Evolutionary conservation across 2,329 filamentous ascomycete species (phyloP), one percentile per base, ranked within the genome.

Genomic region (Bretziella fagacearum): DNA sequence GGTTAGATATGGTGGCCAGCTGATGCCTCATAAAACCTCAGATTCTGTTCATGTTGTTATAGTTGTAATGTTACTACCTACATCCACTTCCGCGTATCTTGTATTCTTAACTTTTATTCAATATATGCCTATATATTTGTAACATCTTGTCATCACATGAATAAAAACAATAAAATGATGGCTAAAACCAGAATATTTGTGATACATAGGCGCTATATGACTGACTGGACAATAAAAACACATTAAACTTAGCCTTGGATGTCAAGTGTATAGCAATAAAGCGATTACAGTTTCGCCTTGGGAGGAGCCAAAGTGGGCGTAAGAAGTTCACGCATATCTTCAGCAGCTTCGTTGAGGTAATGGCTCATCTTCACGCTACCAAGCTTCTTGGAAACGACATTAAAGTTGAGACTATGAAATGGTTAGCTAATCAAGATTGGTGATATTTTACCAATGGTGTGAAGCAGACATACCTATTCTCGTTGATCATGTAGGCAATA

Each of bases 401-500:
- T 98, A 70, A 98, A 96, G 74, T 96, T 91, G 53, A 98, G 73
- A 63, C 85, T 49, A 37, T 8, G 3, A 48, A 11, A 93, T 54
- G 35, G 25, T 25, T 22, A 33, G 47, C 36, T 41, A 45, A 30
- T 15, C n/a, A n/a, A 33, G 10, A 20, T 13, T 25, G 8, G 15
- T 22, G 3, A 15, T 10, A 4, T 10, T 4, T 6, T 13, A 11
- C 4, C 6, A n/a, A 18, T 29, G 8, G 32, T 22, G 8, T 30
- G 8, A 18, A 22, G 22, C 23, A n/a, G 7, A 48, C 47, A 32
- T 41, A 49, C 47, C 42, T 87, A 64, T 95, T 93, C 71, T 96
- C 89, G 61, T 98, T 98, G 63, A 98, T 96, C 91, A 98, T 98
- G 63, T 98, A 98, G 32, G 91, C 91, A 59, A 98, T 93, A 54